Percentiles rank a stretch among this genome's conserved stretches.
These are phyloP conservation scores for Celoporthe dispersa DNA, from an alignment of 2,329 filamentous ascomycete species.

Conservation along the genomic window DNA sequence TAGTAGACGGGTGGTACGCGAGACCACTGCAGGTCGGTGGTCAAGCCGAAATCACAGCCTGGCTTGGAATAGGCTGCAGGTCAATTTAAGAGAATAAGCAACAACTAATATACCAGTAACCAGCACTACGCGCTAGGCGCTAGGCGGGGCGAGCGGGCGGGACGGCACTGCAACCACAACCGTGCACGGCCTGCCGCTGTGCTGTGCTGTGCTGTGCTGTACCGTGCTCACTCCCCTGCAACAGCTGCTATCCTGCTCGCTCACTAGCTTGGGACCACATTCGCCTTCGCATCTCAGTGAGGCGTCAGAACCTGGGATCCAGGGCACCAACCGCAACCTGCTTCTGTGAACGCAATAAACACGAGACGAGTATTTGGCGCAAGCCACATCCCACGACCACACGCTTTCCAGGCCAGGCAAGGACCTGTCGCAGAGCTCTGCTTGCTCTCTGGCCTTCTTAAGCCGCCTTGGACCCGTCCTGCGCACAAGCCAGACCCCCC, in stretches of 20 bases:
- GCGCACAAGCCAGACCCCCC: slow-evolving; percentile 3
- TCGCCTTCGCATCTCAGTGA: background rate
- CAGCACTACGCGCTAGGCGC: background rate
- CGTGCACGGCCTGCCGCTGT: background rate
- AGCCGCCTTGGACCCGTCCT: background rate
- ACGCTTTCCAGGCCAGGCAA: background rate
- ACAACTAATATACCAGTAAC: background rate
- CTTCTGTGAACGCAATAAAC: background rate
- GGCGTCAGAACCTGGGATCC: background rate
- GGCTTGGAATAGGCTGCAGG: background rate
- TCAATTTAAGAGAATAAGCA: background rate
- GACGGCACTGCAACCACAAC: background rate
- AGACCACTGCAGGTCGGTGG: background rate
- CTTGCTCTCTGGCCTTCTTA: background rate
- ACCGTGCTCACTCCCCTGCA: background rate
- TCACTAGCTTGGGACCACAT: background rate
- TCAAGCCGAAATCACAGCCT: background rate
- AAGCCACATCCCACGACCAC: background rate
- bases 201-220: background rate
- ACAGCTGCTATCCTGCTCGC: background rate
- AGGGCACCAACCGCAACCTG: background rate
- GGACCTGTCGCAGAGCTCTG: background rate
- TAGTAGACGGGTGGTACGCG: background rate
- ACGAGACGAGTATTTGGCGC: background rate
- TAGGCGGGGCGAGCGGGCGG: background rate